Base-by-base conservation (phyloP, 805 yeast species). In the Sugiyamaella floridensis region DNA sequence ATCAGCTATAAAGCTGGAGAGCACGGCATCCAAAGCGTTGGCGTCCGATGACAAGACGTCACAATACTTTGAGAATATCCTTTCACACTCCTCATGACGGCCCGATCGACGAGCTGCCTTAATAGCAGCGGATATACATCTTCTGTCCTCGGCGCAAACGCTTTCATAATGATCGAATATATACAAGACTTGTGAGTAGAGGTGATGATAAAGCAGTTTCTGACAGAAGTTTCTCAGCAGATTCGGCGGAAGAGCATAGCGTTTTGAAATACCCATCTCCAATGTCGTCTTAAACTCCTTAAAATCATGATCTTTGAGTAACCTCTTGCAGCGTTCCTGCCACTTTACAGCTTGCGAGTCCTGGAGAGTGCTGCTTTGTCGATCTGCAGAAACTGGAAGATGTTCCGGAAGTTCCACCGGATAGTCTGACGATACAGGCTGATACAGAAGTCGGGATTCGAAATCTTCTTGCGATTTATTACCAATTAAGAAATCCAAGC, bases 1-100 rank as follows among this genome's bases (percentile, higher is more conserved):
- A 43, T 56, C 51, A 11, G 52, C 52, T 22, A 56, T 44, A 32
- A 54, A 58, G 40, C 45, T 50, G 34, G 50, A 37, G 14, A 58
- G 46, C 40, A 55, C 46, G 2, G 50, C 43, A 37, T 52, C 55
- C 40, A 45, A 41, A 11, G 55, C 47, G 12, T 48, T 20, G 2
- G 46, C 29, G 11, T 51, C 45, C 37, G 50, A 54, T 32, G 50
- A 37, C 9, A 55, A 50, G 8, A 12, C 14, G 26, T 51, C 57
- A 37, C 45, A 29, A 43, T 56, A 51, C 41, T 48, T 48, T 40
- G 45, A 50, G 42, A 54, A 58, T 2, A 58, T 50, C 28, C 48
- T 37, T 20, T 52, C 58, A 29, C 61, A 58, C 19, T 34, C 26
- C 2, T 47, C 49, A 46, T 45, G 49, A 1, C 47, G 18, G 14